These are phyloP conservation scores for Emericellopsis cladophorae DNA, from an alignment of 2,329 filamentous ascomycete genomes.

Conservation along the genomic window DNA sequence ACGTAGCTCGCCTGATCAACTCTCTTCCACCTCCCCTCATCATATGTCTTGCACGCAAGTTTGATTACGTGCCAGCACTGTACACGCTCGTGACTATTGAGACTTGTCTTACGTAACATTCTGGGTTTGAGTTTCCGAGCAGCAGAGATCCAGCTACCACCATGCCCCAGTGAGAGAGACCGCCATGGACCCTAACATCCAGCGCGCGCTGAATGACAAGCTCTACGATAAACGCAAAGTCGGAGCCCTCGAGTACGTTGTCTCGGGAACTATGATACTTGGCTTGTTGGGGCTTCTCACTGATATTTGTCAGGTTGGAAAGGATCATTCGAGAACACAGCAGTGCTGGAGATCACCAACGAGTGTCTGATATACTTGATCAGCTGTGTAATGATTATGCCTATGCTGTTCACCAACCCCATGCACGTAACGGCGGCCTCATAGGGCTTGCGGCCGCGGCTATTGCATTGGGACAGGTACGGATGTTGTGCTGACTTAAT, in stretches of 20 bases:
- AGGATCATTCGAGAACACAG: slow-evolving; percentile 78
- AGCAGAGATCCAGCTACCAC: too few relatives aligned
- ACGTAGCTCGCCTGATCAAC: too few relatives aligned
- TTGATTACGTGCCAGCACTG: too few relatives aligned
- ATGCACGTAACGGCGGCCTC: slow-evolving; percentile 89
- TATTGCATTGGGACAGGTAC: slow-evolving; percentile 83
- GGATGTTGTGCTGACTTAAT: slow-evolving; percentile 18
- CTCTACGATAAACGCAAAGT: slow-evolving; percentile 97
- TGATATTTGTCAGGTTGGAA: slow-evolving; percentile 53
- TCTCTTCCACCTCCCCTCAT: too few relatives aligned
- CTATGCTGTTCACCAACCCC: slow-evolving; percentile 91
- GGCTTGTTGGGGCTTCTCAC: background rate
- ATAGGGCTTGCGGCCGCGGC: slow-evolving; percentile 92
- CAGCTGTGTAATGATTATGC: slow-evolving; percentile 97
- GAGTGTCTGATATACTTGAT: slow-evolving; percentile 78
- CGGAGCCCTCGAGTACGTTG: slow-evolving; percentile 80
- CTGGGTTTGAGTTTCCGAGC: too few relatives aligned
- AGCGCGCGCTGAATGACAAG: slow-evolving; percentile 91
- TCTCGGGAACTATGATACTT: background rate
- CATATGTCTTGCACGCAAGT: too few relatives aligned
- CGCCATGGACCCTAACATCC: slow-evolving; percentile 76
- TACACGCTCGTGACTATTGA: too few relatives aligned
- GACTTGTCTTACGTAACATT: too few relatives aligned
- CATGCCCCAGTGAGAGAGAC: background rate
- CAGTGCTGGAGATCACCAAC: slow-evolving; percentile 61